These are phyloP conservation scores for Paramecium octaurelia DNA, from an alignment of 73 alveolate species.

Conservation along the genomic window DNA sequence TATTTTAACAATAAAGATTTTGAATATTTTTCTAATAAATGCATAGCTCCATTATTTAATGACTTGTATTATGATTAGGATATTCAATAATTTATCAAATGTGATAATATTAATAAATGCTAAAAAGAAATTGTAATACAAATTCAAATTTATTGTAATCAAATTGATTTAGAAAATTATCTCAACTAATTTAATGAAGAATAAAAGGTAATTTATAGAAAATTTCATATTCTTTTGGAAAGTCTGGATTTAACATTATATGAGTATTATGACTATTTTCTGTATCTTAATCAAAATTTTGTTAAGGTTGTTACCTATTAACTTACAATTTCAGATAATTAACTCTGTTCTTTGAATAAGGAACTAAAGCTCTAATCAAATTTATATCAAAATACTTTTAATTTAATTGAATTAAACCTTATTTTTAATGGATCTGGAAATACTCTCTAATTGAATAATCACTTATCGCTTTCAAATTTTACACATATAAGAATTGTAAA, in stretches of 20 bases:
- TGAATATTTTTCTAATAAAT: not conserved
- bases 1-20: not conserved
- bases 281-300: not conserved
- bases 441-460: not conserved
- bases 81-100: not conserved
- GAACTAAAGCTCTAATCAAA: not conserved
- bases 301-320: not conserved
- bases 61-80: not conserved
- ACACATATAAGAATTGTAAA: not conserved
- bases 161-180: not conserved
- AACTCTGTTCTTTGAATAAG: not conserved
- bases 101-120: not conserved
- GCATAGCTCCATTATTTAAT: not conserved
- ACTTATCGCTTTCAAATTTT: not conserved
- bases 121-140: not conserved
- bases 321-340: not conserved
- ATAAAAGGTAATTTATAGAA: not conserved
- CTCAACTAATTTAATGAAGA: not conserved
- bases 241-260: not conserved
- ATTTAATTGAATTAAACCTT: not conserved
- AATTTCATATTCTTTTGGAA: not conserved
- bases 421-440: not conserved
- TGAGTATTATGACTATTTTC: not conserved
- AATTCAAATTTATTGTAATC: not conserved
- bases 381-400: not conserved